Conservation (phyloP, 306 rosid species). For the Crataegus laevigata region DNA sequence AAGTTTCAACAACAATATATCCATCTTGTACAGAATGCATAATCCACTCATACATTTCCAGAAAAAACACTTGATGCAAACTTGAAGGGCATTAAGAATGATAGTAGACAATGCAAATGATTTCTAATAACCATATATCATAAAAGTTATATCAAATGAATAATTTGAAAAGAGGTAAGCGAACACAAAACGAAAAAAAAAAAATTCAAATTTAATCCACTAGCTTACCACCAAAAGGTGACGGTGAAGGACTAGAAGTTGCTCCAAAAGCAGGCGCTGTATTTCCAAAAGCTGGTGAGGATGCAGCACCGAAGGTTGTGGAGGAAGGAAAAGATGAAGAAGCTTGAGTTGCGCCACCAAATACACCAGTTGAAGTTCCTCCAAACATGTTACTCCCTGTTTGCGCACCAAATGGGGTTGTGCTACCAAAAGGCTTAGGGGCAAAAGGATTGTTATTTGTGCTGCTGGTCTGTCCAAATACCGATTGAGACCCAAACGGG, state of each 20-base stretch:
- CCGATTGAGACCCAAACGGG: constrained; percentile 82
- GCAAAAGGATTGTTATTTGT: constrained; percentile 72
- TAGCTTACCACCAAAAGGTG: constrained; percentile 56
- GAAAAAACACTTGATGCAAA: neutral
- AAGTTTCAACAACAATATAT: neutral
- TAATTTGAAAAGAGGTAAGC: neutral
- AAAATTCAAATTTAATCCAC: neutral
- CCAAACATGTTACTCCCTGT: constrained; percentile 66
- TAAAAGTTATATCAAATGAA: neutral
- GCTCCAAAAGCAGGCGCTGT: constrained; percentile 65
- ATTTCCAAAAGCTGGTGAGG: constrained; percentile 71
- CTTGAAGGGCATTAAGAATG: neutral
- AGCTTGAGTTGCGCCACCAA: constrained; percentile 59
- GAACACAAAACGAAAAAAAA: neutral
- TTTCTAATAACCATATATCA: neutral
- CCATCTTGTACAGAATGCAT: neutral
- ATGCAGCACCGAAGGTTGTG: constrained; percentile 53
- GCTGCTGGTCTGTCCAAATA: constrained; percentile 62
- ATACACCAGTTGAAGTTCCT: constrained; percentile 89
- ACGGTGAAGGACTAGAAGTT: constrained; percentile 57
- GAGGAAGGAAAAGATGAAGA: constrained; percentile 65
- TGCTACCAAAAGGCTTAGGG: constrained; percentile 69
- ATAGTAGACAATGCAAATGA: neutral
- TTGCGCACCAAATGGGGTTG: constrained; percentile 75
- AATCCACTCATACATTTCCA: neutral